phyloP scores from a whole-genome alignment of 331 rosid genomes.

The Spiraea crenata region DNA sequence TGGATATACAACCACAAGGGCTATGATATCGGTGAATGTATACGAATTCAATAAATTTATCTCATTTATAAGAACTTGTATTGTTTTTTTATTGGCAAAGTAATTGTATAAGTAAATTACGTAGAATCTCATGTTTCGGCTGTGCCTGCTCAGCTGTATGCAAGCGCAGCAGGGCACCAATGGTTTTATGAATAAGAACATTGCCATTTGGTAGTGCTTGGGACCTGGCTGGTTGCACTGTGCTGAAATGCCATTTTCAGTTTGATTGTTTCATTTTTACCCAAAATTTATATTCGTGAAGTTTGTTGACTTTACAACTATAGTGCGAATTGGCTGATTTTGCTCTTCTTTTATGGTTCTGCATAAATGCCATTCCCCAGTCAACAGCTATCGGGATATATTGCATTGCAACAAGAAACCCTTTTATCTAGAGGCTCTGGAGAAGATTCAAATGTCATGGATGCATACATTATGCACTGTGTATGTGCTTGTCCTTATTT shows the following conservation, averaged over 20 bases:
- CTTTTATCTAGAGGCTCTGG: constrained; percentile 72
- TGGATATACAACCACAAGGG: neutral
- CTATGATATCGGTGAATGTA: neutral
- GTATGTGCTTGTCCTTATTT: constrained; percentile 44
- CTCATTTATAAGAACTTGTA: neutral
- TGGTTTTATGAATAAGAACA: neutral
- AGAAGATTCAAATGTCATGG: constrained; percentile 65
- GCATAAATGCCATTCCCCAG: constrained; percentile 31
- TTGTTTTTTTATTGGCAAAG: neutral
- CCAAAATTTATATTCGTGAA: neutral
- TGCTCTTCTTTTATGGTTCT: neutral
- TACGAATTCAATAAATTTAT: neutral
- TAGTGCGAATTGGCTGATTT: neutral
- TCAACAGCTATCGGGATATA: constrained; percentile 79
- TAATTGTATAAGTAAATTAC: neutral
- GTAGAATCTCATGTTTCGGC: too few relatives aligned
- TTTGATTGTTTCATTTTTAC: neutral
- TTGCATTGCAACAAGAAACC: constrained; percentile 84
- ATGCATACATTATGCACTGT: constrained; percentile 80
- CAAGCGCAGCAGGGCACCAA: neutral
- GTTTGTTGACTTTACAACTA: neutral
- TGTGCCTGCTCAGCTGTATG: neutral
- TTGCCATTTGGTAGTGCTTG: neutral
- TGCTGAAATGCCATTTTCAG: neutral
- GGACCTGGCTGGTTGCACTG: neutral